A percentile compares a stretch with the other conserved stretches of the same genome.
Evolutionary conservation across 768 basidiomycete species (phyloP).

Genomic region (Lepiota venenata): DNA sequence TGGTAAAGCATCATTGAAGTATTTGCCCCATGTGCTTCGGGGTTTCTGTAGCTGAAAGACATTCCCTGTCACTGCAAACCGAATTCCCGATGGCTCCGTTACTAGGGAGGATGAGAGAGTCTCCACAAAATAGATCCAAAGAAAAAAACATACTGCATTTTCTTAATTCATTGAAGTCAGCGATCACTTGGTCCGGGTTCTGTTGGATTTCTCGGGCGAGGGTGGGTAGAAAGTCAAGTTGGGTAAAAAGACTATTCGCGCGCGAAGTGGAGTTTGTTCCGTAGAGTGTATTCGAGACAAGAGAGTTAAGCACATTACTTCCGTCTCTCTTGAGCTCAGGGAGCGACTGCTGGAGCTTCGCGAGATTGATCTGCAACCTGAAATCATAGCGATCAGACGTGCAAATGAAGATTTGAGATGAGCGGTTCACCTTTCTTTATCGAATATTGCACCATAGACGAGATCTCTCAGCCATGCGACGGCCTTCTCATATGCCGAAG

Average conservation of each 20-base stretch:
- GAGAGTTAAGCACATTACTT: conserved; percentile 68
- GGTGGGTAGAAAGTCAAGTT: conserved; percentile 77
- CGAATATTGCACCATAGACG: conserved; percentile 70
- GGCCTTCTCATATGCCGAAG: conserved; percentile 71
- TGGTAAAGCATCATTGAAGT: conserved; percentile 60
- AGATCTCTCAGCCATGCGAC: conserved; percentile 86
- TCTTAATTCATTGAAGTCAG: conserved; percentile 74
- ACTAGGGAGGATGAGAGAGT: conserved; percentile 42
- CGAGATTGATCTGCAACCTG: conserved; percentile 80
- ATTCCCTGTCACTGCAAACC: conserved; percentile 91
- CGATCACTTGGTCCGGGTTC: conserved; percentile 66
- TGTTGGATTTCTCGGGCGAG: conserved; percentile 71
- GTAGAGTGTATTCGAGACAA: conserved; percentile 65
- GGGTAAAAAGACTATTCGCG: conserved; percentile 63
- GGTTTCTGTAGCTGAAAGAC: conserved; percentile 69
- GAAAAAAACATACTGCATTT: conserved; percentile 47
- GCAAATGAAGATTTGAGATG: not conserved
- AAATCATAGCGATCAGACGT: conserved; percentile 1
- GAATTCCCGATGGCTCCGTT: conserved; percentile 74
- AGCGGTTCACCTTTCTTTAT: conserved; percentile 62
- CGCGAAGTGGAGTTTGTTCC: conserved; percentile 68
- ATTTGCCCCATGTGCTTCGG: conserved; percentile 66
- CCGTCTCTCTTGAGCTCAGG: conserved; percentile 93
- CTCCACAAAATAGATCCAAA: not conserved
- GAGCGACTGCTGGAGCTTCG: conserved; percentile 86